Percentiles rank a stretch among this genome's conserved stretches.
These are phyloP conservation scores for Coemansia sp. DNA, from an alignment of 192 early-diverging fungal genomes.

Conservation along the genomic window DNA sequence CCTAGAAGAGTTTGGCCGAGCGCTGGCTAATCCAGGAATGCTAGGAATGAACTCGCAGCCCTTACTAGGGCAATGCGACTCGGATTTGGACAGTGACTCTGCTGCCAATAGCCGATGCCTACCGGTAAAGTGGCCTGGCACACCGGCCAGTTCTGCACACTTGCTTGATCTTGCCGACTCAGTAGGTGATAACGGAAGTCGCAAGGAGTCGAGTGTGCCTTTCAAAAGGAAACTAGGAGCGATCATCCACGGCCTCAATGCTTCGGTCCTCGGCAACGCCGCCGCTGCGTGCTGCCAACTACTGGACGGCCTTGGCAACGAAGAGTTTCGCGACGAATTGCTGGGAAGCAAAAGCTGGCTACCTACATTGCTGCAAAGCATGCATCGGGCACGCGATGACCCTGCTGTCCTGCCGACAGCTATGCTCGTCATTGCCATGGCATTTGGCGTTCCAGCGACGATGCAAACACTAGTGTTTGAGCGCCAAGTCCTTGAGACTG, in stretches of 20 bases:
- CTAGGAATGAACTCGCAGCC: conserved; percentile 9
- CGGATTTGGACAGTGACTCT: conserved; percentile 1
- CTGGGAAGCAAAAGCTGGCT: conserved; percentile 34
- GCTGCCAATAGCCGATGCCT: background rate
- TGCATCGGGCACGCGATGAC: conserved; percentile 35
- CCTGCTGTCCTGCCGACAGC: conserved; percentile 16
- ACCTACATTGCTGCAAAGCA: conserved; percentile 26
- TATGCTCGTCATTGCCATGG: conserved; percentile 31
- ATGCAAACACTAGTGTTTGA: conserved; percentile 55
- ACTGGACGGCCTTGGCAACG: conserved; percentile 22
- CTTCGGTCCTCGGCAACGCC: background rate
- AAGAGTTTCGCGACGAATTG: conserved; percentile 38
- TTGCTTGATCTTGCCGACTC: background rate
- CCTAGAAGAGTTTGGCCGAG: conserved; percentile 21
- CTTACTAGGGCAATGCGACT: conserved; percentile 14
- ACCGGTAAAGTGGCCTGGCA: conserved; percentile 2
- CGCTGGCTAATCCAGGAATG: conserved; percentile 16
- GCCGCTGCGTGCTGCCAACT: conserved; percentile 24
- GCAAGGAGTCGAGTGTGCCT: conserved; percentile 7
- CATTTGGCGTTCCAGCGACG: conserved; percentile 24
- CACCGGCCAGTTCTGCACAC: background rate
- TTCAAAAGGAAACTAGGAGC: conserved; percentile 35
- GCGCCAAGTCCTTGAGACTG: conserved; percentile 42
- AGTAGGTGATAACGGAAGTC: background rate
- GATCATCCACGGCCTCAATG: conserved; percentile 28